Base-by-base conservation (phyloP, 352 stramenopile genomes). In the Phytophthora melonis region DNA sequence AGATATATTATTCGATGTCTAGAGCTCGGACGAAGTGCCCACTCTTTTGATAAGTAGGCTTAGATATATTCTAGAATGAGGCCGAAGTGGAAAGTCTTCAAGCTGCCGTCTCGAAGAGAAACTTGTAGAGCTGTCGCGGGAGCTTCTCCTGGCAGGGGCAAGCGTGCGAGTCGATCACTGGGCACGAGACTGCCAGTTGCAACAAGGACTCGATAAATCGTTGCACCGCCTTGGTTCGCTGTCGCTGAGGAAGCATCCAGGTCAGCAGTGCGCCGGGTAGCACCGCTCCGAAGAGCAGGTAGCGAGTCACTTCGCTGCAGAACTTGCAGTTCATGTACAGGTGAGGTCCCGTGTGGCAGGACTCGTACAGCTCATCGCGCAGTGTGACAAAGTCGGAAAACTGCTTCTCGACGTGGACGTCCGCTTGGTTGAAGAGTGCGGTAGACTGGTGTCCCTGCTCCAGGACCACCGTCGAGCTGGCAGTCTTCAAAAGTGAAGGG, bases 321-420 rank as follows among this genome's bases (percentile, higher is more conserved):
- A 85, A 89, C 23, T 61, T 58, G 65, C 82, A 89, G 53, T 65
- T 66, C 41, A 65, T 63, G 56, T 73, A 55, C 19, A 69, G 34
- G 25, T 84, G 77, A 18, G 59, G 67, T 2, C 67, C 58, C 1
- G 65, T 64, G 54, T 85, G 75, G 34, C 73, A 73, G 60, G 59
- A 66, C 11, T 79, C 62, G 58, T 77, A 84, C 30, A 82, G 55
- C 39, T 80, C 64, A 56, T 86, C 69, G 0, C 83, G 83, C 8
- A 90, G 66, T 52, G 70, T 58, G 16, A 79, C 68, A 21, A 90
- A 70, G 34, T 90, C 74, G 6, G 67, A 54, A 9, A 90, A 78
- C 14, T 50, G 43, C 41, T 68, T 70, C 58, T 75, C 70, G 10
- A 66, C 50, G 34, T 72, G 64, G 50, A 61, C 34, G 11, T 78